A percentile compares a stretch with the other conserved stretches of the same genome.
These are phyloP conservation scores for Thalia dealbata DNA, from an alignment of 176 grass and related monocot species.

Conservation along the genomic window DNA sequence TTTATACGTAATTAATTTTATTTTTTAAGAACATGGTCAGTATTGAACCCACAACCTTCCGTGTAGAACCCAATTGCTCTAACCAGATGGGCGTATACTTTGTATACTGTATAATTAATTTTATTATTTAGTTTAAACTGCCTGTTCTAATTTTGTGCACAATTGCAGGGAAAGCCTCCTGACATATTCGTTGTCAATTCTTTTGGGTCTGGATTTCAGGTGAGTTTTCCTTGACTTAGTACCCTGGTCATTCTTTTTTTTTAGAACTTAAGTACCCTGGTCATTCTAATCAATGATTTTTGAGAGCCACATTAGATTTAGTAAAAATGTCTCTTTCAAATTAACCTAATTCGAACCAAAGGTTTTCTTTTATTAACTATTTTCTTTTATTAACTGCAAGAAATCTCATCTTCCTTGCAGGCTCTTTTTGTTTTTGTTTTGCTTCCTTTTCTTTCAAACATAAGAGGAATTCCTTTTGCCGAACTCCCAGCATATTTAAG, in stretches of 20 bases:
- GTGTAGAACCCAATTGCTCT: too few species aligned
- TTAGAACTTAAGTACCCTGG: not conserved
- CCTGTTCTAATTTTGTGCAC: not conserved
- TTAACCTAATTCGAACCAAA: not conserved
- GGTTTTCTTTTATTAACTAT: not conserved
- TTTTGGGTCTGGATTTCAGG: slow-evolving; percentile 96
- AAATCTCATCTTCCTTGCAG: slow-evolving; percentile 41
- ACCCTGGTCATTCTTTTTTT: slow-evolving; percentile 7
- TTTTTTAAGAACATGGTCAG: not conserved
- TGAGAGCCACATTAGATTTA: not conserved
- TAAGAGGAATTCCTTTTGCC: slow-evolving; percentile 74
- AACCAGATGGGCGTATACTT: too few species aligned
- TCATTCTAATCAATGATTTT: slow-evolving; percentile 8
- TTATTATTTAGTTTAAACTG: too few species aligned
- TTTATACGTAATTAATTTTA: not conserved
- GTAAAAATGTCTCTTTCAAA: not conserved
- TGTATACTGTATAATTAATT: too few species aligned
- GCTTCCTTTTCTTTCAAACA: slow-evolving; percentile 75
- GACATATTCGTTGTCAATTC: slow-evolving; percentile 97
- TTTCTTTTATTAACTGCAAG: slow-evolving; percentile 9
- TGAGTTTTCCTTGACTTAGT: slow-evolving; percentile 16
- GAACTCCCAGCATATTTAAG: slow-evolving; percentile 70
- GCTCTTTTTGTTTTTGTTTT: slow-evolving; percentile 86
- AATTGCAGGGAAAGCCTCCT: slow-evolving; percentile 53
- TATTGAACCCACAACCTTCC: too few species aligned